These are phyloP conservation scores for Auriscalpium microsporum DNA, from an alignment of 768 basidiomycete genomes.

Conservation along the genomic window DNA sequence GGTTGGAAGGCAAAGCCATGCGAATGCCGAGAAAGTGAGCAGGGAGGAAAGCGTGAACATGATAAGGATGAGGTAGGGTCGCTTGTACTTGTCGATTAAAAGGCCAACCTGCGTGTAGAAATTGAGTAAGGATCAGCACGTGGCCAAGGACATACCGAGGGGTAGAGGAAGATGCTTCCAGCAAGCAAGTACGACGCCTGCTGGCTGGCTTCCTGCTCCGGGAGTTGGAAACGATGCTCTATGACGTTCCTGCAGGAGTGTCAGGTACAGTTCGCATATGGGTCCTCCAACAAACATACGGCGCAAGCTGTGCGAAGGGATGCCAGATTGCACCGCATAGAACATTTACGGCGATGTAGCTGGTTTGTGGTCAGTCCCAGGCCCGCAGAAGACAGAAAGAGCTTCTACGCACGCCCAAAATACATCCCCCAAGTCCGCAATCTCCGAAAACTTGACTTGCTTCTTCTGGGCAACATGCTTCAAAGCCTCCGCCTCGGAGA, in stretches of 20 bases:
- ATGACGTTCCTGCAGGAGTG: conserved; percentile 51
- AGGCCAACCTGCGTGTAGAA: conserved; percentile 44
- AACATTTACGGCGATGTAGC: conserved; percentile 69
- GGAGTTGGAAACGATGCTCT: conserved; percentile 52
- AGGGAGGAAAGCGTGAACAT: conserved; percentile 51
- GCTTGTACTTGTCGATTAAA: conserved; percentile 50
- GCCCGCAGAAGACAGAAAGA: background rate
- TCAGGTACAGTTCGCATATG: background rate
- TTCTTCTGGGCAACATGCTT: conserved; percentile 60
- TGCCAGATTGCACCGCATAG: conserved; percentile 72
- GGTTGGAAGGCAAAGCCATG: conserved; percentile 60
- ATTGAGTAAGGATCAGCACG: background rate
- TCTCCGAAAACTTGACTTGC: conserved; percentile 48
- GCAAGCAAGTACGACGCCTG: conserved; percentile 65
- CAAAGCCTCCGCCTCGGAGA: conserved; percentile 54
- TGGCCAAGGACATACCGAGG: conserved; percentile 38
- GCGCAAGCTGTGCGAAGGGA: conserved; percentile 68
- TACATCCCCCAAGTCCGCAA: conserved; percentile 62
- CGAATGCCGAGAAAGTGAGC: conserved; percentile 51
- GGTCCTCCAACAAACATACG: conserved; percentile 34
- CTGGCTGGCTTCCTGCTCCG: conserved; percentile 51
- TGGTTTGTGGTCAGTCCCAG: conserved; percentile 18
- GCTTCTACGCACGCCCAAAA: conserved; percentile 59
- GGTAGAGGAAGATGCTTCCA: conserved; percentile 64
- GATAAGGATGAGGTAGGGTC: conserved; percentile 47